Evolutionary conservation across 352 stramenopile genomes (phyloP).

Genomic region (Globisporangium recalcitrans): DNA sequence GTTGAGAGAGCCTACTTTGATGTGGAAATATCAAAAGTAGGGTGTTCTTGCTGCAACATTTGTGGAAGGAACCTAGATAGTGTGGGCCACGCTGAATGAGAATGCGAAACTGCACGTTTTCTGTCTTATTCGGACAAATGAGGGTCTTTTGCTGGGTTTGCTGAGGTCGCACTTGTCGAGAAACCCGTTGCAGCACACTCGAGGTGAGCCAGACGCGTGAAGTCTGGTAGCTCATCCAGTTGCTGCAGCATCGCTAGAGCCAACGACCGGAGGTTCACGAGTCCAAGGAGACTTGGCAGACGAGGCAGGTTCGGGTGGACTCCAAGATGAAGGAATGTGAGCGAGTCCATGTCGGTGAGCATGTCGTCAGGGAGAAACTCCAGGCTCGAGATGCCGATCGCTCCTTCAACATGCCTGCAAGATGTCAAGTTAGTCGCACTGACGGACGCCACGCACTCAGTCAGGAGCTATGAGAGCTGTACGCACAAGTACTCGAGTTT

Average conservation of each 20-base stretch:
- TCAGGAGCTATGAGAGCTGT: not conserved
- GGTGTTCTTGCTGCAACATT: too few species aligned
- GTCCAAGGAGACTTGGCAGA: not conserved
- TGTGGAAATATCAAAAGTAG: not conserved
- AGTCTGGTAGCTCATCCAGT: not conserved
- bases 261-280: constrained; percentile 1
- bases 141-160: too few species aligned
- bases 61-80: too few species aligned
- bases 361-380: not conserved
- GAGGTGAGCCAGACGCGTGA: not conserved
- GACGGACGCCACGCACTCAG: too few species aligned
- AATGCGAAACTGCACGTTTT: too few species aligned
- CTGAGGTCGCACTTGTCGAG: constrained; percentile 12
- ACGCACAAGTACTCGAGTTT: not conserved
- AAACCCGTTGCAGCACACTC: constrained; percentile 20
- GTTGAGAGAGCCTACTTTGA: not conserved
- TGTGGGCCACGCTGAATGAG: too few species aligned
- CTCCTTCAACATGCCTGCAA: not conserved
- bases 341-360: not conserved
- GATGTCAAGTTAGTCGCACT: too few species aligned
- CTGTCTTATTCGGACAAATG: too few species aligned
- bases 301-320: not conserved
- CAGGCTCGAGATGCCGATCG: not conserved
- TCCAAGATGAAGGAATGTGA: not conserved
- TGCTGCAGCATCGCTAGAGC: not conserved